Percentiles rank a stretch among this genome's conserved stretches.
Evolutionary conservation across 495 filamentous ascomycete species (phyloP).

Genomic region (Trichoderma gamsii): DNA sequence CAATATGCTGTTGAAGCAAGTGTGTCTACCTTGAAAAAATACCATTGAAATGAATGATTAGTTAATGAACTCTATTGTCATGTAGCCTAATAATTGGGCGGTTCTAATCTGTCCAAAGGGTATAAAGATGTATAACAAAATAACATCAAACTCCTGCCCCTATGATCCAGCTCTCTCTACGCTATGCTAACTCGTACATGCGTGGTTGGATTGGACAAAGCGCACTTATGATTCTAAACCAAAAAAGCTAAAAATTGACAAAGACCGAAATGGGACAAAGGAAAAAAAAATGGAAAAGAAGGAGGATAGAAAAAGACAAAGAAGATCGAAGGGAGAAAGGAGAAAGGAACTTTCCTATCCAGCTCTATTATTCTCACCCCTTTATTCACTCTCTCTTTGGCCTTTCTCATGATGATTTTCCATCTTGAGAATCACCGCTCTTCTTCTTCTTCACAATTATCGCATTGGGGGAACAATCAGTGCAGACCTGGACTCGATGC

Average conservation of each 20-base stretch:
- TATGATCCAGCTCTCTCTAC: neutral
- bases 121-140: neutral
- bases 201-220: neutral
- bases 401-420: neutral
- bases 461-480: slow-evolving; percentile 18
- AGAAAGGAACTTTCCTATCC: neutral
- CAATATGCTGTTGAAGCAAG: neutral
- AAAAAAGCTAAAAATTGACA: neutral
- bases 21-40: no score
- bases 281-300: neutral
- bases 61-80: no score
- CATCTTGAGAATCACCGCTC: neutral
- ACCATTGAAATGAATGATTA: no score
- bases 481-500: slow-evolving; percentile 42
- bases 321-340: neutral
- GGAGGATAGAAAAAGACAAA: neutral
- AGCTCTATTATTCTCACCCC: neutral
- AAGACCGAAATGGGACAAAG: no score
- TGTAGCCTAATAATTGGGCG: neutral
- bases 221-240: neutral
- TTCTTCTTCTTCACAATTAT: neutral
- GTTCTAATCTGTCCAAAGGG: neutral
- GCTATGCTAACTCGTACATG: neutral
- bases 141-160: neutral
- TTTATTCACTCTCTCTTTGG: no score